phyloP scores from a whole-genome alignment of 208 protist species.

The Leishmania guyanensis region DNA sequence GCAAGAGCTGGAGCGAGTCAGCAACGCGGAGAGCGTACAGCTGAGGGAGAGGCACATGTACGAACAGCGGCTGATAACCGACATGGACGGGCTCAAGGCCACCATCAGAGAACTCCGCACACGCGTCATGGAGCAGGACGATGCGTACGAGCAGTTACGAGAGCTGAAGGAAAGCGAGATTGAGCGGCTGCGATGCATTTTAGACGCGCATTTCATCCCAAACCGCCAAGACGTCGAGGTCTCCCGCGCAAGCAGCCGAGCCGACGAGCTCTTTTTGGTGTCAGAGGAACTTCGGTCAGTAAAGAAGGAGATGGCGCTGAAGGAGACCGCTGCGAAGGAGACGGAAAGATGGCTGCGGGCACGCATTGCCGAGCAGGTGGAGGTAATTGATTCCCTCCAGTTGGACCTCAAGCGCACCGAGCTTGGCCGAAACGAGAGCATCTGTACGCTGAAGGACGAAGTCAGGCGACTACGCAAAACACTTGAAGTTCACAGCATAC shows the following conservation, averaged over 20 bases:
- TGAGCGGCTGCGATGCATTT: constrained; percentile 48
- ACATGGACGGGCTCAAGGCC: constrained; percentile 52
- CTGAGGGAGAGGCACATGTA: constrained; percentile 18
- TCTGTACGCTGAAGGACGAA: constrained; percentile 53
- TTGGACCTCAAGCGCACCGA: constrained; percentile 49
- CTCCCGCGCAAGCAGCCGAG: constrained; percentile 20
- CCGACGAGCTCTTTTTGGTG: constrained; percentile 43
- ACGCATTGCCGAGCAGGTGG: constrained; percentile 68
- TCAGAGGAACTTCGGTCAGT: constrained; percentile 45
- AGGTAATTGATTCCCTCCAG: constrained; percentile 79
- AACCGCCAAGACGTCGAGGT: constrained; percentile 62
- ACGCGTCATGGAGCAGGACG: constrained; percentile 34
- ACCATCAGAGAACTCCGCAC: constrained; percentile 24
- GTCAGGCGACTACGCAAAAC: constrained; percentile 67
- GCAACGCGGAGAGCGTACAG: constrained; percentile 20
- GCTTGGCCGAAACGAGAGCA: constrained; percentile 40
- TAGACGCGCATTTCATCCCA: constrained; percentile 84
- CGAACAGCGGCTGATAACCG: constrained; percentile 49
- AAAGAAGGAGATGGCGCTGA: constrained; percentile 47
- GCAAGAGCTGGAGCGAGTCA: constrained; percentile 36
- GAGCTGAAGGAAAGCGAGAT: constrained; percentile 64
- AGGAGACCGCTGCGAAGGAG: constrained; percentile 56
- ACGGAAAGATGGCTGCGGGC: constrained; percentile 69
- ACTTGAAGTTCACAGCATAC: constrained; percentile 75
- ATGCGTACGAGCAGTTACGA: constrained; percentile 27